Base-by-base conservation (phyloP, 2,329 filamentous ascomycete genomes). In the Allantophomopsis lycopodina region DNA sequence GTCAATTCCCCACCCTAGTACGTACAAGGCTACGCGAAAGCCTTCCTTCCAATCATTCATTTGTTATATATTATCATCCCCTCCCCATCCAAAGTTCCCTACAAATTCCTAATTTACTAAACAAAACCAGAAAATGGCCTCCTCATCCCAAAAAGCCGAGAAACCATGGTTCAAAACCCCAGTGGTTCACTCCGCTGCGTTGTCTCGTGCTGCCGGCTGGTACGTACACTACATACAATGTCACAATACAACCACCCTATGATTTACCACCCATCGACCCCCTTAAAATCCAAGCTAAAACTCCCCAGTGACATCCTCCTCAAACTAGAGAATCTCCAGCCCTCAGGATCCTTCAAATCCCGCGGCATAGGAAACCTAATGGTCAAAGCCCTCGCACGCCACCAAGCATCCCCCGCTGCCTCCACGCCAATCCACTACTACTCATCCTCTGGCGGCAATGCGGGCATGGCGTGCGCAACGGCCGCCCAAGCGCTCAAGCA, bases 341-440 rank as follows among this genome's bases (percentile, higher is more conserved):
- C 85, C 4, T 82, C 80, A 16, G 83, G 83, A 46, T 88, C 83
- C 32, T 94, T 93, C 74, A 91, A 93, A 59, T 88, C 83, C 36
- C 71, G 76, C 48, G 83, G 81, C 21, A 74, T 89, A 44, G 83
- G 83, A 37, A 73, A 83, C 57, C 70, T 83, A 55, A 78, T 86
- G 55, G 66, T 77, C 39, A 63, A 66, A 48, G 56, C 66, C 40
- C 53, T 61, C 41, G 13, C 34, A n/a, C 18, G 35, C 7, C 43
- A 47, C n/a, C 38, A 41, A 11, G 34, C 43, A 18, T 39, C 41
- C 23, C 12, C 32, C 2, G 7, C 32, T 4, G 32, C n/a, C 4
- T 32, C 31, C 32, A 46, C 44, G 33, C 42, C 47, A 13, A 31
- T 69, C 4, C 82, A 83, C 63, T 89, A 91, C 68, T 91, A 84